These are phyloP conservation scores for Raphanus sativus DNA, from an alignment of 345 rosid genomes.

Conservation along the genomic window DNA sequence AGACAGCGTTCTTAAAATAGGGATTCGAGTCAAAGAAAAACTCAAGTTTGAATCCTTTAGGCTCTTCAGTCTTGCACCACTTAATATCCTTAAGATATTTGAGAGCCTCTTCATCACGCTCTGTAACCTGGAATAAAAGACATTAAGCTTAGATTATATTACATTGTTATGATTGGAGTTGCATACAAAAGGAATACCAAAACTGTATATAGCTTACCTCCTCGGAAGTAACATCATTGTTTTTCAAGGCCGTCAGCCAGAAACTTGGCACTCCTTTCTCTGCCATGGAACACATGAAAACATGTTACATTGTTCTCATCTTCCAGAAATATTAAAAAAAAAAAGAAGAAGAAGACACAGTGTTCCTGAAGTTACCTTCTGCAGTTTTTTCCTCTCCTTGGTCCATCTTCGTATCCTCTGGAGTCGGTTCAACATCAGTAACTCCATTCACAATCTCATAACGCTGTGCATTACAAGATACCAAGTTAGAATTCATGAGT, in stretches of 20 bases:
- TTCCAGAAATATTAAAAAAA: background rate
- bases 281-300: slow-evolving; percentile 32
- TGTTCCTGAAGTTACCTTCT: slow-evolving; percentile 47
- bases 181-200: background rate
- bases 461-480: slow-evolving; percentile 46
- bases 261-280: slow-evolving; percentile 93
- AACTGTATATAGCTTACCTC: slow-evolving; percentile 49
- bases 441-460: slow-evolving; percentile 78
- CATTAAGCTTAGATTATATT: background rate
- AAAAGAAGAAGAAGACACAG: background rate
- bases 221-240: slow-evolving; percentile 70
- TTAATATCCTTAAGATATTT: slow-evolving; percentile 76
- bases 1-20: slow-evolving; percentile 64
- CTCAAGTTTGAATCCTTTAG: slow-evolving; percentile 94
- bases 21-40: slow-evolving; percentile 81
- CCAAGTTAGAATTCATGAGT: background rate
- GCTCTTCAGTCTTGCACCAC: slow-evolving; percentile 72
- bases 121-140: slow-evolving; percentile 53
- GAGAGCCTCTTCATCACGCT: slow-evolving; percentile 88
- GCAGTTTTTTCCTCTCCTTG: slow-evolving; percentile 54
- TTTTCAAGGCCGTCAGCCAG: slow-evolving; percentile 85
- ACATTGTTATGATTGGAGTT: background rate
- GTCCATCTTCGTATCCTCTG: slow-evolving; percentile 47
- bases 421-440: slow-evolving; percentile 53
- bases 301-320: background rate